Percentiles rank a stretch among this genome's conserved stretches.
These are phyloP conservation scores for Xylaria curta DNA, from an alignment of 495 filamentous ascomycete species.

Conservation along the genomic window DNA sequence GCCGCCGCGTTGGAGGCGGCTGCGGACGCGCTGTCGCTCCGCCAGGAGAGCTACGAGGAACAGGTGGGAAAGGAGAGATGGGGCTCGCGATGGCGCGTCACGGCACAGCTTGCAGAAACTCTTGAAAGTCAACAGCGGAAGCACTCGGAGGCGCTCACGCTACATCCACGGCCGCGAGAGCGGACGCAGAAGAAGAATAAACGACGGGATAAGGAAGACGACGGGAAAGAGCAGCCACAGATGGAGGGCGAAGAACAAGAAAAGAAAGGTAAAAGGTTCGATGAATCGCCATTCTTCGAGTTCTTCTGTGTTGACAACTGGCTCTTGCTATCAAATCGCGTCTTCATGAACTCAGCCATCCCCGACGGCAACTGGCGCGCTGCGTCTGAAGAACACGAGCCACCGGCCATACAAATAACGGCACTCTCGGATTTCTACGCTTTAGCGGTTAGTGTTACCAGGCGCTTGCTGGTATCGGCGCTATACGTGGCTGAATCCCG, in stretches of 20 bases:
- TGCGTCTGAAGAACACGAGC: slow-evolving; percentile 51
- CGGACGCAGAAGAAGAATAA: slow-evolving; percentile 31
- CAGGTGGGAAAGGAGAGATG: slow-evolving; percentile 59
- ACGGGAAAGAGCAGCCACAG: neutral
- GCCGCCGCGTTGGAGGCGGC: slow-evolving; percentile 69
- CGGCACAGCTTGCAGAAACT: slow-evolving; percentile 57
- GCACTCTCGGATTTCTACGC: slow-evolving; percentile 76
- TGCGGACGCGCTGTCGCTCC: slow-evolving; percentile 63
- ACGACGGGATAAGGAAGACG: neutral
- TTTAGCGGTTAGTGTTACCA: slow-evolving; percentile 69
- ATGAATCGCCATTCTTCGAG: slow-evolving; percentile 50
- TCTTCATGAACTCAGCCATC: slow-evolving; percentile 81
- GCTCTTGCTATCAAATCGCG: slow-evolving; percentile 65
- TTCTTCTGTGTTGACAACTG: slow-evolving; percentile 66
- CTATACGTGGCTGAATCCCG: slow-evolving; percentile 69
- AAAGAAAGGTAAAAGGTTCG: slow-evolving; percentile 36
- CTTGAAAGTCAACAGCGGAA: slow-evolving; percentile 37
- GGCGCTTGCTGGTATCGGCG: slow-evolving; percentile 68
- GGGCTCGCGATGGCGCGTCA: slow-evolving; percentile 44
- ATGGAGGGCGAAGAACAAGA: neutral
- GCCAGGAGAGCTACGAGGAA: slow-evolving; percentile 65
- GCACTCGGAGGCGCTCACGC: neutral
- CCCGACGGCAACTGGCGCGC: slow-evolving; percentile 70
- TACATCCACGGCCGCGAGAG: slow-evolving; percentile 47
- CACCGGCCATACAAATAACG: slow-evolving; percentile 69